Conservation (phyloP, 2,329 filamentous ascomycete species). For the Celoporthe dispersa region DNA sequence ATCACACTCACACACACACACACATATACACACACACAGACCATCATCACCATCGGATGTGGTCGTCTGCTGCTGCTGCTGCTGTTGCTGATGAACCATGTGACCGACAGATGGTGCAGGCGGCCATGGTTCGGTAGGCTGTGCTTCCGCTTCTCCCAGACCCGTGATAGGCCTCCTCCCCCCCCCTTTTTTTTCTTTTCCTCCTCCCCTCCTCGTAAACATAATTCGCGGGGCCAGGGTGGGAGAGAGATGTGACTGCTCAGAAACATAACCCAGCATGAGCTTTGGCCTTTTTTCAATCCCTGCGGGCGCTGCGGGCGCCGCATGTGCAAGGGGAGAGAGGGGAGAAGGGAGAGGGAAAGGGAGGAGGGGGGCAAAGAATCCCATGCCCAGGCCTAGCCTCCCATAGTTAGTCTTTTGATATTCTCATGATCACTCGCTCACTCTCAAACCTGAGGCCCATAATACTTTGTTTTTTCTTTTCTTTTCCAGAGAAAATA, state of each 20-base stretch:
- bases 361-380: background rate
- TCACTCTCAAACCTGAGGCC: background rate
- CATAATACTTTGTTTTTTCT: too few relatives aligned
- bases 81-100: background rate
- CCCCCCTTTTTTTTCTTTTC: too few relatives aligned
- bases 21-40: background rate
- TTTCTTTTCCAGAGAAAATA: too few relatives aligned
- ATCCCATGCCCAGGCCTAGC: background rate
- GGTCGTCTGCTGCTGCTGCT: background rate
- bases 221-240: too few relatives aligned
- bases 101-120: background rate
- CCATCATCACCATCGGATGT: background rate
- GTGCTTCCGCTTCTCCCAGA: background rate
- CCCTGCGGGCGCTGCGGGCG: background rate
- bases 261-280: slow-evolving; percentile 8
- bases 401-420: too few relatives aligned
- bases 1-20: background rate
- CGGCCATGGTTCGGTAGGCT: background rate
- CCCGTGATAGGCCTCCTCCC: slow-evolving; percentile 4
- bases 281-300: background rate
- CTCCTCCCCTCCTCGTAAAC: background rate
- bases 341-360: background rate
- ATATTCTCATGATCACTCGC: background rate
- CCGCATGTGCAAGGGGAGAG: background rate
- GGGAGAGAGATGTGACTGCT: slow-evolving; percentile 13